Conservation (phyloP, 2,329 filamentous ascomycete species). For the Colletotrichum salicis region DNA sequence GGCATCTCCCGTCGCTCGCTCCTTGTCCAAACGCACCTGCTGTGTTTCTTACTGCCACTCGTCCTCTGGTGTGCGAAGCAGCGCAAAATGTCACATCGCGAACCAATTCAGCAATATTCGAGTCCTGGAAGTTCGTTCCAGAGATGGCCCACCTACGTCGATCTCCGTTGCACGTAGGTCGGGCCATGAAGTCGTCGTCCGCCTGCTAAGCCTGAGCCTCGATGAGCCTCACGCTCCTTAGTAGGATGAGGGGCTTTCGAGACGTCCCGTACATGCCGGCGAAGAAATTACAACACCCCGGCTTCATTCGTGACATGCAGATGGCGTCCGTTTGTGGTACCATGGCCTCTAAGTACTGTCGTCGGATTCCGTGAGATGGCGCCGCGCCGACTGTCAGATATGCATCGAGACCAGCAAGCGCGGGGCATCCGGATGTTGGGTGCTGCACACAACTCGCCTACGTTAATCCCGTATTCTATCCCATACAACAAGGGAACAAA, state of each 20-base stretch:
- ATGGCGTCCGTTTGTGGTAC: neutral
- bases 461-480: neutral
- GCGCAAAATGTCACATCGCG: constrained; percentile 20
- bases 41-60: constrained; percentile 5
- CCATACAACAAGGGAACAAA: neutral
- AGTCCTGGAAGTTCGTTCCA: constrained; percentile 16
- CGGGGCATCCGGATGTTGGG: constrained; percentile 1
- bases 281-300: neutral
- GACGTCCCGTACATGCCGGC: neutral
- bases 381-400: neutral
- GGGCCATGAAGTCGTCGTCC: constrained; percentile 6
- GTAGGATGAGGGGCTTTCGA: neutral
- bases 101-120: constrained; percentile 13
- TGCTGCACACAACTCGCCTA: neutral
- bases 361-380: neutral
- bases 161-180: constrained; percentile 17
- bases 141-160: constrained; percentile 15
- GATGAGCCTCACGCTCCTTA: neutral
- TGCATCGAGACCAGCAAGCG: neutral
- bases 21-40: neutral
- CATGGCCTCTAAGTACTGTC: neutral
- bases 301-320: neutral
- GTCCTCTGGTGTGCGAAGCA: neutral
- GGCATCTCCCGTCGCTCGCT: constrained; percentile 16
- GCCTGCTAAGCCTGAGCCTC: constrained; percentile 14